These are phyloP conservation scores for Cystobasidium ongulense DNA, from an alignment of 768 basidiomycete species.

Conservation along the genomic window DNA sequence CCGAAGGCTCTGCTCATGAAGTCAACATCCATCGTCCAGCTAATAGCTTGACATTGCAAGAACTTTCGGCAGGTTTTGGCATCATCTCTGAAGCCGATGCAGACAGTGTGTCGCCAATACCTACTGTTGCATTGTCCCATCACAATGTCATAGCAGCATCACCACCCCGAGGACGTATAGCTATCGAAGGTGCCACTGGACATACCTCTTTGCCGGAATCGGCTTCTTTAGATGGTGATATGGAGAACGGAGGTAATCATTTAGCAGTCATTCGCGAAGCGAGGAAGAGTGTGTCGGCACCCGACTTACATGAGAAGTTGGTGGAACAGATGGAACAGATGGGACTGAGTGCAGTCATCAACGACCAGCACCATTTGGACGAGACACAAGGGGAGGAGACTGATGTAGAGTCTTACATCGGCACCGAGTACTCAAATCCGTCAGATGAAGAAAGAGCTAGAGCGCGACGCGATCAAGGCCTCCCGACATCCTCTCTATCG, in stretches of 20 bases:
- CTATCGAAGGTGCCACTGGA: background rate
- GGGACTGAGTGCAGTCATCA: too few species aligned
- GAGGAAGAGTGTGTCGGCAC: conserved; percentile 11
- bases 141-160: too few species aligned
- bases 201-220: background rate
- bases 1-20: too few species aligned
- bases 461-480: background rate
- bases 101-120: background rate
- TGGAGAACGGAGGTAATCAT: too few species aligned
- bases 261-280: background rate
- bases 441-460: conserved; percentile 14
- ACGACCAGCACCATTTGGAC: too few species aligned
- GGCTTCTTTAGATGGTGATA: background rate
- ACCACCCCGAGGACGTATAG: background rate
- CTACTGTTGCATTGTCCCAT: too few species aligned
- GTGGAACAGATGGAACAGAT: background rate
- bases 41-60: background rate
- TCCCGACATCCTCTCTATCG: background rate
- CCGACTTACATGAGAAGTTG: conserved; percentile 6
- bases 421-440: conserved; percentile 20
- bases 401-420: background rate
- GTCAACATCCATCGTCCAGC: background rate
- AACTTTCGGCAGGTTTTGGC: background rate
- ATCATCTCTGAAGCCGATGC: background rate
- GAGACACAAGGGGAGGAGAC: background rate